phyloP scores from a whole-genome alignment of 2,329 filamentous ascomycete genomes.

The Microdochium trichocladiopsis region DNA sequence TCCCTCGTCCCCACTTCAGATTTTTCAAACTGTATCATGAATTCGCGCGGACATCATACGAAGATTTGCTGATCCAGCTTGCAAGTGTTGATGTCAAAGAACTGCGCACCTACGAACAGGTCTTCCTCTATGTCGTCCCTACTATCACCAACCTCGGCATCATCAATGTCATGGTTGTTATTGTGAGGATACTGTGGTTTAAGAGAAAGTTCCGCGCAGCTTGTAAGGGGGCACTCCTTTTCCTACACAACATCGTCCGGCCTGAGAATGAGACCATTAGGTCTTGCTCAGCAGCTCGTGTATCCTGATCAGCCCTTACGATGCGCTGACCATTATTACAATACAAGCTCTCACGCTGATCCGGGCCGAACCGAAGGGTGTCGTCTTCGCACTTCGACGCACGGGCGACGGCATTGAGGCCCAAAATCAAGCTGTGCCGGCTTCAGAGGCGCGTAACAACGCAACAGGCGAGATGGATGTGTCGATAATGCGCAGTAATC shows the following conservation, averaged over 20 bases:
- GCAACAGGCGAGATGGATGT: background rate
- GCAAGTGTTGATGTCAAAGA: slow-evolving; percentile 41
- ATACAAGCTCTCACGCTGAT: background rate
- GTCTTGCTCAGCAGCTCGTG: too few relatives aligned
- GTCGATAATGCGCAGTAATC: too few relatives aligned
- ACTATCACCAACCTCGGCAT: slow-evolving; percentile 41
- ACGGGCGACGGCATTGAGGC: background rate
- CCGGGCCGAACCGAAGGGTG: background rate
- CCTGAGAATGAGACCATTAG: too few relatives aligned
- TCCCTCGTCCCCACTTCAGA: slow-evolving; percentile 2
- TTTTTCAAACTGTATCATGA: background rate
- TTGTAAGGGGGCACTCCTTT: slow-evolving; percentile 16
- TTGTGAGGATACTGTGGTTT: slow-evolving; percentile 41
- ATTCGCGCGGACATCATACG: background rate
- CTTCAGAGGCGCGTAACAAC: background rate
- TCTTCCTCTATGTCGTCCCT: slow-evolving; percentile 43
- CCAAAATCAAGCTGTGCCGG: background rate
- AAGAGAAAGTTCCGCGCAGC: slow-evolving; percentile 32
- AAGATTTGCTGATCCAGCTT: background rate
- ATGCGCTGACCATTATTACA: background rate
- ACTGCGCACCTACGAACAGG: slow-evolving; percentile 41
- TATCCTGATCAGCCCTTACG: too few relatives aligned
- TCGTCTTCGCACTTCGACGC: background rate
- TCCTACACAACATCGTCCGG: too few relatives aligned
- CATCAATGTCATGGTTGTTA: slow-evolving; percentile 40